Evolutionary conservation across 179 eudicot species (phyloP), one percentile per base, ranked within the genome.

Genomic region (Patellifolia procumbens): DNA sequence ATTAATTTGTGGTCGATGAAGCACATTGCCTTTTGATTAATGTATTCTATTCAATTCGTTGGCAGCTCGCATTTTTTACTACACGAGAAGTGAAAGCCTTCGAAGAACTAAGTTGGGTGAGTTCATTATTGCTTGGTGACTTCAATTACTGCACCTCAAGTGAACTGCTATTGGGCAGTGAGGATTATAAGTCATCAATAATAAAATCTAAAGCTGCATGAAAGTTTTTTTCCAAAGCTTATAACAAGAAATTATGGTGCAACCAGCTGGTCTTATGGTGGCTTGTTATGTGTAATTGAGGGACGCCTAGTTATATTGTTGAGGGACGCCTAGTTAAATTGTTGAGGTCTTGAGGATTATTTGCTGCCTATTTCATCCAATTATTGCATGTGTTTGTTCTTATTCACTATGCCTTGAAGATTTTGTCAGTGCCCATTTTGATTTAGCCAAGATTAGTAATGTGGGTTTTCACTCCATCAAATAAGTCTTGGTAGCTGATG

Each of bases 81-180:
- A 61, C 78, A 61, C 74, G 53, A 42, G 66, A 74, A 46, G 86
- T 86, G 83, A 82, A 86, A 72, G 85, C 86, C 39, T 65, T 62
- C 37, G 88, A 86, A 76, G 88, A 86, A 56, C 80, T 86, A 53
- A 70, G 80, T 32, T 86, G 88, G 88, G 88, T 83, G 73, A 83
- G 86, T 45, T 69, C 56, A 22, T 46, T 43, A 17, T n/a, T 17
- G 34, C 39, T 5, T 63, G 46, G 68, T 2, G 28, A 63, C 22
- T 17, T 34, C 5, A 24, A 7, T 5, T 19, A 35, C 34, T 31
- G 45, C 20, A 22, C 45, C 46, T 35, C 16, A 32, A 35, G 12
- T 35, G 46, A 64, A 65, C 3, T 42, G 42, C 19, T 42, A 3
- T 65, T 64, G 13, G 65, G 35, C 20, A 61, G 7, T 61, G 37